Evolutionary conservation across 2,329 filamentous ascomycete genomes (phyloP), one percentile per base, ranked within the genome.

Genomic region (Cryphonectria radicalis): DNA sequence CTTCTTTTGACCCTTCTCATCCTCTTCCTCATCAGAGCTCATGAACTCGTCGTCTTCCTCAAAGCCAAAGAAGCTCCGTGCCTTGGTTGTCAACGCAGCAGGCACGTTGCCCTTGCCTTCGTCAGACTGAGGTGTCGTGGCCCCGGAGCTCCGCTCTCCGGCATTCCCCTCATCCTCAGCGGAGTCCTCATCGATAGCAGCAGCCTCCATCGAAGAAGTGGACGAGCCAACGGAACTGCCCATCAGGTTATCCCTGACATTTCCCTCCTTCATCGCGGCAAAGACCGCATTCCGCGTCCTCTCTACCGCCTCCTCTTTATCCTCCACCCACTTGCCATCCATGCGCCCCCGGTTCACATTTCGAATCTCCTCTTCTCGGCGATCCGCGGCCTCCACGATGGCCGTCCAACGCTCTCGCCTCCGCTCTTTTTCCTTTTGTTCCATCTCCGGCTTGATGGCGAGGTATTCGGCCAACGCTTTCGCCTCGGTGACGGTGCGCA

Each of bases 391-490:
- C 65, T 95, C 92, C 17, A 98, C 92, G 69, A 98, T 92, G 77
- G 95, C 89, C 80, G 97, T 91, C 94, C 94, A 97, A 64, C 95
- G 86, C 80, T 92, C 90, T 63, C 92, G 88, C 64, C 94, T 89
- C 81, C 92, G 92, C 79, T 98, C 95, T 78, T 94, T 95, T 80
- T 98, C 94, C 79, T 93, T 93, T 81, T 92, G 91, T 74, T 98
- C 96, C 95, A 99, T 98, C 73, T 98, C 95, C 0, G 97, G 96
- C 80, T 98, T 98, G 75, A 97, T 93, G 2, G 95, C 94, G 1
- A 98, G 87, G 77, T 98, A 98, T 80, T 98, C 95, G 0, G 97
- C 96, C 28, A 99, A 85, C 1, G 94, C 93, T 81, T 99, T 99
- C 46, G 96, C 96, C 80, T 99, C 96, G 53, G 93, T 95, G 40